Conservation (phyloP, 306 rosid species). For the Cyclanthera cordifolia region DNA sequence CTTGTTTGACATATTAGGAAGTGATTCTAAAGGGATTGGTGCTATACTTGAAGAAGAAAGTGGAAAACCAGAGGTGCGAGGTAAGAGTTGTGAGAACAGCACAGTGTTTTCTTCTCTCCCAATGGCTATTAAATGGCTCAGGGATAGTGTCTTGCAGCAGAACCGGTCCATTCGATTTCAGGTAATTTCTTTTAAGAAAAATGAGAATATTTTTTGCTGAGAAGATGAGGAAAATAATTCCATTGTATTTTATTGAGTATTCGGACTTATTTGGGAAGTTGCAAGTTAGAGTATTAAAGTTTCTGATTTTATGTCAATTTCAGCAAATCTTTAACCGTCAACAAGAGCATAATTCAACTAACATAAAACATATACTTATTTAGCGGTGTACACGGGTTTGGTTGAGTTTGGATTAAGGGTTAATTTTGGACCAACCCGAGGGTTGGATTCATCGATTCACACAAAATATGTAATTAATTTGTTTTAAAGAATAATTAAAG, state of each 20-base stretch:
- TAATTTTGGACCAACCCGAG: too few species aligned
- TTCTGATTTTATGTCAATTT: too few species aligned
- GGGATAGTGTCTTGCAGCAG: conserved; percentile 47
- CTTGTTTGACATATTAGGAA: conserved; percentile 22
- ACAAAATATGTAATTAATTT: too few species aligned
- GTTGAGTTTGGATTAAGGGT: too few species aligned
- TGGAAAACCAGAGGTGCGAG: conserved; percentile 40
- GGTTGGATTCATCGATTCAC: too few species aligned
- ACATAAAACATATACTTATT: too few species aligned
- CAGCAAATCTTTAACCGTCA: too few species aligned
- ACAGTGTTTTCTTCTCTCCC: conserved; percentile 80
- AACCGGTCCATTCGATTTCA: conserved; percentile 58
- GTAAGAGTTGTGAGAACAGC: conserved; percentile 46
- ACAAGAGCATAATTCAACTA: too few species aligned
- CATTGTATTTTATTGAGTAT: neutral
- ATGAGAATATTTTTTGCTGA: neutral
- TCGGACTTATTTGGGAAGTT: neutral
- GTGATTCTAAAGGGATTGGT: conserved; percentile 26
- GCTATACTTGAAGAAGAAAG: conserved; percentile 38
- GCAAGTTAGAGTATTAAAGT: too few species aligned
- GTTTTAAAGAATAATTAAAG: too few species aligned
- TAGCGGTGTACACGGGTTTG: too few species aligned
- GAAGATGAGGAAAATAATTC: neutral
- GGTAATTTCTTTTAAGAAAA: conserved; percentile 31
- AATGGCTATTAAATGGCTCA: conserved; percentile 67